Conservation (phyloP, 1,139 yeast species). For the Magnusiomyces tetraspermus region DNA sequence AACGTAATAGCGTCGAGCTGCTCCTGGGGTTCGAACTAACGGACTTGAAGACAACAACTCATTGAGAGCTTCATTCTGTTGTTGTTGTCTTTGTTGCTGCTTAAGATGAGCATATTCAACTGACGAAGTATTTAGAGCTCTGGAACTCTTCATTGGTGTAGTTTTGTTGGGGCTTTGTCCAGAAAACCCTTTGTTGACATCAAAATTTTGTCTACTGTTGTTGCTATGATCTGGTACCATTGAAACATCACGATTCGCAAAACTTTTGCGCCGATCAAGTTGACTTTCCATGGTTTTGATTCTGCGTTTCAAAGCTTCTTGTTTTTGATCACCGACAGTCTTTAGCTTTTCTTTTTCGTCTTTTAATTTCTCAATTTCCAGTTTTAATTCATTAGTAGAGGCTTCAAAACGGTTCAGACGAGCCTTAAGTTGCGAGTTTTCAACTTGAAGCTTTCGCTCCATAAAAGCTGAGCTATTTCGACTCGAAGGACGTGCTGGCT, state of each 20-base stretch:
- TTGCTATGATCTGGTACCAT: background rate
- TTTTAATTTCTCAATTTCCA: constrained; percentile 15
- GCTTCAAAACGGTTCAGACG: constrained; percentile 13
- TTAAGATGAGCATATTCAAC: background rate
- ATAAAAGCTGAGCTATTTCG: background rate
- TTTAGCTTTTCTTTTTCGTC: constrained; percentile 17
- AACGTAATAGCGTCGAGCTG: background rate
- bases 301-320: constrained; percentile 16
- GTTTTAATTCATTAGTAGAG: constrained; percentile 14
- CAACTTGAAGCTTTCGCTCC: constrained; percentile 11
- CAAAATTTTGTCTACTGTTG: background rate
- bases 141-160: background rate
- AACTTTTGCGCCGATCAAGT: background rate
- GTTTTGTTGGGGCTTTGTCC: background rate
- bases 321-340: constrained; percentile 17
- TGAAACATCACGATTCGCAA: background rate
- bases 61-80: background rate
- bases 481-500: background rate
- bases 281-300: constrained; percentile 12
- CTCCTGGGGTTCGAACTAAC: background rate
- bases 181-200: background rate
- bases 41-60: background rate
- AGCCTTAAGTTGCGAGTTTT: constrained; percentile 16
- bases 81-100: background rate
- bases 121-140: background rate